Evolutionary conservation across 306 rosid species (phyloP).

Genomic region (Phaseolus lunatus): DNA sequence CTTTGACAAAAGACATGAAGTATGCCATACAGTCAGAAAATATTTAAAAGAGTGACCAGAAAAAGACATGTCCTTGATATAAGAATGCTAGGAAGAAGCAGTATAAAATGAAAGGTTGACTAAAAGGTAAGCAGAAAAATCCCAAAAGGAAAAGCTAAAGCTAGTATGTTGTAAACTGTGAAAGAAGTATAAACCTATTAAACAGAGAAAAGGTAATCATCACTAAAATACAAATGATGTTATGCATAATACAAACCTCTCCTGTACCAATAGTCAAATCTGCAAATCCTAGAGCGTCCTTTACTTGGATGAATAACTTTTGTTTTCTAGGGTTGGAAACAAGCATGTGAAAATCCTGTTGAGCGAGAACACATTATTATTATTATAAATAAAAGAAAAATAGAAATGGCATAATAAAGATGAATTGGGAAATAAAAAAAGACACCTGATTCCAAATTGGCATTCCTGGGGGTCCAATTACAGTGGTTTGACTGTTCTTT

Average conservation of each 20-base stretch:
- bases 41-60: neutral
- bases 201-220: constrained; percentile 16
- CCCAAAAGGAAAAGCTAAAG: constrained; percentile 2
- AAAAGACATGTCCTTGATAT: neutral
- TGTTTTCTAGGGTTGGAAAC: constrained; percentile 88
- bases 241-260: constrained; percentile 66
- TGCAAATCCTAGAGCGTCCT: constrained; percentile 85
- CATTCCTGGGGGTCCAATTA: constrained; percentile 94
- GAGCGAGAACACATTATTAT: constrained; percentile 46
- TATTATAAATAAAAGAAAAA: neutral
- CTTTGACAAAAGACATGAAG: neutral
- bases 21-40: neutral
- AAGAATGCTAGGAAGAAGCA: constrained; percentile 16
- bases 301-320: constrained; percentile 81
- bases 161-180: neutral
- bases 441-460: constrained; percentile 99
- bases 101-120: neutral
- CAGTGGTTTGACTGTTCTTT: constrained; percentile 98
- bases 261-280: constrained; percentile 82
- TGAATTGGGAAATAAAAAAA: constrained; percentile 35
- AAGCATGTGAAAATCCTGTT: constrained; percentile 96
- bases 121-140: neutral
- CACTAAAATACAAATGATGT: neutral
- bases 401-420: constrained; percentile 19
- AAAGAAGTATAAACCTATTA: constrained; percentile 18